Conservation (phyloP, 2,329 filamentous ascomycete genomes). For the Aureobasidium sp. region DNA sequence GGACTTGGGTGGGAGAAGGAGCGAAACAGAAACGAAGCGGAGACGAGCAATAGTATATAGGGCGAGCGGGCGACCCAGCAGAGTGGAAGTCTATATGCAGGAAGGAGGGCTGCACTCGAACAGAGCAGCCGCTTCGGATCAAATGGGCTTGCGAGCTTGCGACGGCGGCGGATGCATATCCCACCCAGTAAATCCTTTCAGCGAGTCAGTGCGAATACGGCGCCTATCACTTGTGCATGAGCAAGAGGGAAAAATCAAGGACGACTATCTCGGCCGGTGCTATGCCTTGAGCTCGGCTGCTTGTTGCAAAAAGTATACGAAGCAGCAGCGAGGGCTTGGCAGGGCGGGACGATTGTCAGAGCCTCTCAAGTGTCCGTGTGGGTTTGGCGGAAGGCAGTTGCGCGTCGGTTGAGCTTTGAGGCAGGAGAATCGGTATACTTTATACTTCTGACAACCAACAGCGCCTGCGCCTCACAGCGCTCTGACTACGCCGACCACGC, state of each 20-base stretch:
- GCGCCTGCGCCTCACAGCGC: neutral
- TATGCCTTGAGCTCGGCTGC: neutral
- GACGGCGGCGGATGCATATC: neutral
- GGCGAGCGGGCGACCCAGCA: neutral
- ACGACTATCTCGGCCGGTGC: neutral
- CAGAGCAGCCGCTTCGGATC: conserved; percentile 6
- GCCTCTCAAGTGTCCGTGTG: neutral
- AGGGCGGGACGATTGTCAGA: neutral
- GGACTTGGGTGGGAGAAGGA: too few species aligned
- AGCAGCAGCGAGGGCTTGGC: neutral
- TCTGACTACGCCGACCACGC: neutral
- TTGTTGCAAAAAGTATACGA: too few species aligned
- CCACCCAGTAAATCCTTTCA: neutral
- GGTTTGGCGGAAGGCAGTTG: neutral
- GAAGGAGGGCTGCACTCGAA: conserved; percentile 1
- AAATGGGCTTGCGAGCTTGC: neutral
- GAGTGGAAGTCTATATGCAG: conserved; percentile 6
- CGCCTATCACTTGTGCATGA: neutral
- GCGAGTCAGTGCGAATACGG: neutral
- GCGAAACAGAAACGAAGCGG: neutral
- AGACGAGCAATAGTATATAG: conserved; percentile 3
- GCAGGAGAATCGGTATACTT: too few species aligned
- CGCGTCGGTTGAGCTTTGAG: neutral
- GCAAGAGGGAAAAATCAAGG: neutral
- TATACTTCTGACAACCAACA: neutral